Evolutionary conservation across 1,284 basidiomycete species (phyloP), one percentile per base, ranked within the genome.

Genomic region (Rhodotorula sp.): DNA sequence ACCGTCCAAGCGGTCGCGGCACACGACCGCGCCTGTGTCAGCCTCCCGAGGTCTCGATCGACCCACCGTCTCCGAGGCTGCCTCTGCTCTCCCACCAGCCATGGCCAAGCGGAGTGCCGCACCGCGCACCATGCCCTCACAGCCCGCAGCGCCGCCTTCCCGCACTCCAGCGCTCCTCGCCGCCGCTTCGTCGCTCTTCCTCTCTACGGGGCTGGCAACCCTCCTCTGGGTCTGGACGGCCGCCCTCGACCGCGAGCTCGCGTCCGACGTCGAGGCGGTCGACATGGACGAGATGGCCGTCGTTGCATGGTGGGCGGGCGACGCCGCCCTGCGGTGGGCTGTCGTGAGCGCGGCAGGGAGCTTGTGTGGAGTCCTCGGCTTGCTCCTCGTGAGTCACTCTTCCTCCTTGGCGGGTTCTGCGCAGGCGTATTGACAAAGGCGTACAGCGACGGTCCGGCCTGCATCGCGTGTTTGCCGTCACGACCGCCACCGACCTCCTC

Each of bases 381-480:
- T 69, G 32, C n/a, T 70, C 27, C 27, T 51, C 25, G 73, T 72
- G 55, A n/a, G 73, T 59, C 39, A 22, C 17, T 8, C 39, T 25
- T 8, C 0, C 32, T 27, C 9, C 9, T 58, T n/a, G 13, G 19
- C 27, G n/a, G 17, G 3, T n/a, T 1, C 32, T 19, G 34, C 36
- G 15, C 25, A 22, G 41, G 12, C 21, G 36, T 8, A 29, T 36
- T 51, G n/a, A 48, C 34, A 32, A 19, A 7, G 7, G 12, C 1
- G 15, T 27, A 21, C 61, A 73, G 71, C 53, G 50, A 48, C 61
- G 54, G 50, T n/a, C 65, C 10, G 29, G 36, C 3, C 48, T 75
- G 6, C 63, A 73, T 34, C 60, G 69, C 17, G 32, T 71, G 9
- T 75, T 75, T 22, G 74, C 74, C 48, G 44, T 75, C 39, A 68